Base-by-base conservation (phyloP, 2,329 filamentous ascomycete genomes). In the Aspergillus awamori region DNA sequence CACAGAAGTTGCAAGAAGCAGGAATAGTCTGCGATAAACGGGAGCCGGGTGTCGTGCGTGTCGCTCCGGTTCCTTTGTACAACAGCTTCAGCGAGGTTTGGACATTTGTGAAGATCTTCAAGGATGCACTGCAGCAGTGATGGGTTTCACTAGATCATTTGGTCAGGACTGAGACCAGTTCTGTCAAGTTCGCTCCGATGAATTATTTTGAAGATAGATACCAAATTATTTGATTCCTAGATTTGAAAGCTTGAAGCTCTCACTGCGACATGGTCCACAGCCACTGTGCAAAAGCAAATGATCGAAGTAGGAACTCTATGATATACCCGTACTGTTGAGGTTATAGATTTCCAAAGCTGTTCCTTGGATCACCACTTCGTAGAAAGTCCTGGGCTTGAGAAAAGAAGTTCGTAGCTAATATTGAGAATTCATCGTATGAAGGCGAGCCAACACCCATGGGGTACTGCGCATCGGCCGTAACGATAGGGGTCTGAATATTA, bases 11-110 rank as follows among this genome's bases (percentile, higher is more conserved):
- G 48, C 86, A 91, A 67, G 82, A 86, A n/a, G 84, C 84, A 0
- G 90, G 89, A 1, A 88, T 95, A 2, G 84, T 95, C 3, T 88
- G 90, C 51, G 93, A 96, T 71, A 90, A 94, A 83, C 82, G 92
- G 59, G 90, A 90, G 76, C 92, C 93, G 1, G 88, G 92, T 72
- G 92, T 96, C 17, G 88, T 97, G 38, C 82, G 92, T 2, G 87
- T 95, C 0, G 91, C 92, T 1, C 92, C 93, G 1, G 88, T 89
- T 52, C 92, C 93, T 3, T 75, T 96, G 65, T 96, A 96, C 76
- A 93, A 93, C 71, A 87, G 84, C 1, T 96, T 90, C 73, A 83
- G 83, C 62, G 92, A 96, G 71, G 87, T 92, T 3, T 86, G 77
- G 77, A 72, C 70, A 5, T 91, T 91, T 71, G 74, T 75, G 33